These are phyloP conservation scores for Solanum hybrid DNA, from an alignment of 305 asterid genomes.

Conservation along the genomic window DNA sequence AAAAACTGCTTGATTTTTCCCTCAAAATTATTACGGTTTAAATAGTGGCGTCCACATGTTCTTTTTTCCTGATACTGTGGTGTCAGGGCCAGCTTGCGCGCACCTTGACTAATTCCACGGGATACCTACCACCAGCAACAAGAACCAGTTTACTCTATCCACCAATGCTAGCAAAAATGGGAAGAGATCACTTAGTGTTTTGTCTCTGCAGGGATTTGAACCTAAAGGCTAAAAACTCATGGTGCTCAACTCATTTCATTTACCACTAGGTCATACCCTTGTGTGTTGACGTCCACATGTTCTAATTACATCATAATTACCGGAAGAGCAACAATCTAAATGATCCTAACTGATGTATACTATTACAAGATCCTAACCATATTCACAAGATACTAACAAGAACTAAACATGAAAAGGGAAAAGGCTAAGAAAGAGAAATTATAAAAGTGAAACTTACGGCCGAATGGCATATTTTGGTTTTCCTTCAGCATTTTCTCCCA, in stretches of 20 bases:
- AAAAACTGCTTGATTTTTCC: background rate
- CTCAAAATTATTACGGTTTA: background rate
- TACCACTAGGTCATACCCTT: background rate
- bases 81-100: background rate
- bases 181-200: background rate
- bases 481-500: slow-evolving; percentile 77
- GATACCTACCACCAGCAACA: background rate
- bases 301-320: background rate
- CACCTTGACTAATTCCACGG: background rate
- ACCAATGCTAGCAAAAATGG: background rate
- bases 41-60: background rate
- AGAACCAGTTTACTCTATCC: background rate
- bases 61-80: background rate
- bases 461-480: slow-evolving; percentile 77
- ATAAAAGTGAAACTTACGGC: slow-evolving; percentile 53
- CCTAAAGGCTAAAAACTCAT: background rate
- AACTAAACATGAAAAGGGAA: background rate
- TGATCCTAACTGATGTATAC: background rate
- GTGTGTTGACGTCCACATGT: background rate
- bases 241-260: background rate
- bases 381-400: background rate
- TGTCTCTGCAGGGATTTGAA: background rate
- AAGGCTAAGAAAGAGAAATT: background rate
- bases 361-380: background rate
- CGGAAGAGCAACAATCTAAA: background rate